These are phyloP conservation scores for Onygena corvina DNA, from an alignment of 2,329 filamentous ascomycete genomes.

Conservation along the genomic window DNA sequence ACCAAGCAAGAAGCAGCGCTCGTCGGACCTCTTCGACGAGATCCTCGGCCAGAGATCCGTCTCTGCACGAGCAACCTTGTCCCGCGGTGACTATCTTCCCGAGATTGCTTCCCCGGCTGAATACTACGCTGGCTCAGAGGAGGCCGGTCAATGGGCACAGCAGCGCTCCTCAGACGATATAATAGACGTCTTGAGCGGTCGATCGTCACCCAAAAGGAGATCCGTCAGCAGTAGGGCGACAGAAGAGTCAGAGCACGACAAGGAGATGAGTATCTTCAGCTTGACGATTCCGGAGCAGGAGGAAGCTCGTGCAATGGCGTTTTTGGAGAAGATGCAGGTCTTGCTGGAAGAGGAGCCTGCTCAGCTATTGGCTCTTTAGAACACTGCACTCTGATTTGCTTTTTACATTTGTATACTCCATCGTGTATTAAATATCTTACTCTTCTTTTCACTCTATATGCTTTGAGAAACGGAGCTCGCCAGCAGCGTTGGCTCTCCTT, in stretches of 20 bases:
- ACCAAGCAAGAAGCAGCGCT: slow-evolving; percentile 39
- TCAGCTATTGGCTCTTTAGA: slow-evolving; percentile 46
- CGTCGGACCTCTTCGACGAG: slow-evolving; percentile 77
- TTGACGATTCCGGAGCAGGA: slow-evolving; percentile 68
- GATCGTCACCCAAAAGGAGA: slow-evolving; percentile 18
- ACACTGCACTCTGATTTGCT: neutral
- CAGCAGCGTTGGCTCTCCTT: neutral
- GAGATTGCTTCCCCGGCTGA: slow-evolving; percentile 50
- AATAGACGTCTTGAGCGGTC: slow-evolving; percentile 63
- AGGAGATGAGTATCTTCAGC: slow-evolving; percentile 60
- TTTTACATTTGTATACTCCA: slow-evolving; percentile 1
- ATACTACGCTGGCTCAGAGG: slow-evolving; percentile 6
- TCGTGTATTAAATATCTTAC: slow-evolving; percentile 2
- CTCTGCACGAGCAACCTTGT: slow-evolving; percentile 16
- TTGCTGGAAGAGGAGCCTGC: slow-evolving; percentile 72
- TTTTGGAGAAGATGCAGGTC: slow-evolving; percentile 74
- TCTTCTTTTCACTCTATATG: neutral
- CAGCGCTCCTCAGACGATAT: slow-evolving; percentile 48
- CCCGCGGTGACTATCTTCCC: slow-evolving; percentile 56
- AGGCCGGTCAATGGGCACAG: slow-evolving; percentile 13
- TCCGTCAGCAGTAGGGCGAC: slow-evolving; percentile 23
- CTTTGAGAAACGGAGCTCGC: neutral
- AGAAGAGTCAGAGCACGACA: neutral
- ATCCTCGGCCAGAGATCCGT: slow-evolving; percentile 55
- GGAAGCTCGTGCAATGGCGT: slow-evolving; percentile 66